phyloP scores from a whole-genome alignment of 176 grass and related monocot genomes.

The Carex pumila region DNA sequence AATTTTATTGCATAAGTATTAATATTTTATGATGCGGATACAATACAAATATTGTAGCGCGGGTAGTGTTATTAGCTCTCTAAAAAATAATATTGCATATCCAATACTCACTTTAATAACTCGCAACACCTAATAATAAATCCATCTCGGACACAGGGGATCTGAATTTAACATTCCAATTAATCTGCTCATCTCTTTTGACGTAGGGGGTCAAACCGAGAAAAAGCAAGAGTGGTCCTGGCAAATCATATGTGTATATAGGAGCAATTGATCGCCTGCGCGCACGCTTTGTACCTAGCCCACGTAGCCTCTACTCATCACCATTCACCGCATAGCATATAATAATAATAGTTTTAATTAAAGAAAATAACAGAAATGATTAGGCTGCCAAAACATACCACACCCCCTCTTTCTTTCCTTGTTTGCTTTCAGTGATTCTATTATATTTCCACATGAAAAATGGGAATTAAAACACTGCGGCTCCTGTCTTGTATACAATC shows the following conservation, averaged over 20 bases:
- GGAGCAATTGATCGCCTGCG: conserved; percentile 15
- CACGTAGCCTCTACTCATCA: background rate
- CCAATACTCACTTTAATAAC: background rate
- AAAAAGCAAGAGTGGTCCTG: conserved; percentile 15
- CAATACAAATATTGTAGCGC: no score
- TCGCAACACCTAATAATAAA: background rate
- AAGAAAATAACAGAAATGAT: background rate
- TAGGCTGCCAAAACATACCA: background rate
- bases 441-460: background rate
- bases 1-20: no score
- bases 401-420: background rate
- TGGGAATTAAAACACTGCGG: background rate
- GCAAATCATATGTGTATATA: background rate
- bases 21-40: no score
- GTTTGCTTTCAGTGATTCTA: background rate
- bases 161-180: background rate
- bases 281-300: conserved; percentile 19
- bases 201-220: conserved; percentile 11
- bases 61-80: no score
- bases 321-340: background rate
- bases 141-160: background rate
- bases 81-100: no score
- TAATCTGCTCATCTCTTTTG: background rate
- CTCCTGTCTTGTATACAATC: no score
- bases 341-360: background rate